phyloP scores from a whole-genome alignment of 2,329 filamentous ascomycete genomes.

The Monilinia polystroma region DNA sequence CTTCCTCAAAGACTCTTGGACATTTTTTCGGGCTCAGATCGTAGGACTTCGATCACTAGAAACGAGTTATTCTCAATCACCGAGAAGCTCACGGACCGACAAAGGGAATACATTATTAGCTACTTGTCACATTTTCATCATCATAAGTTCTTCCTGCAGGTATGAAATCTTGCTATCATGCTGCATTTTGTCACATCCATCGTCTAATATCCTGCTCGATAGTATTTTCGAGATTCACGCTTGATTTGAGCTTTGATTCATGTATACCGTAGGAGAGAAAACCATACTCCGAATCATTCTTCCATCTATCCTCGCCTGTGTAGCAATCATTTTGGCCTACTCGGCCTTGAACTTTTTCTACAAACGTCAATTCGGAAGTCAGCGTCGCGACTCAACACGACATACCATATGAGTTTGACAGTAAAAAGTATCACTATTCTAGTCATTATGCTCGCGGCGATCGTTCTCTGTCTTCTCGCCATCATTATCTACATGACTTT shows the following conservation, averaged over 20 bases:
- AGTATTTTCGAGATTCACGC: conserved; percentile 2
- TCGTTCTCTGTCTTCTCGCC: background rate
- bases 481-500: conserved; percentile 18
- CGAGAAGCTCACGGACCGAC: conserved; percentile 2
- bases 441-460: conserved; percentile 2
- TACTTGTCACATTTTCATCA: conserved; percentile 16
- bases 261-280: conserved; percentile 18
- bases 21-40: conserved; percentile 1
- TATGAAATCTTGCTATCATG: conserved; percentile 5
- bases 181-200: conserved; percentile 1
- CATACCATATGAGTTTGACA: conserved; percentile 17
- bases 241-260: conserved; percentile 5
- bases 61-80: background rate
- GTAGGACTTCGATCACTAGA: conserved; percentile 7
- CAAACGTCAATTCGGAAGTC: conserved; percentile 22
- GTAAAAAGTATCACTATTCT: conserved; percentile 11
- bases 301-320: conserved; percentile 20
- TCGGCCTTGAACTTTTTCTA: conserved; percentile 22
- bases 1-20: conserved; percentile 13
- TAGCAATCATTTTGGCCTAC: conserved; percentile 20
- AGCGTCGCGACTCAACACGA: conserved; percentile 14
- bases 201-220: conserved; percentile 5
- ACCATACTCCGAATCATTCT: conserved; percentile 23
- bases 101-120: background rate
- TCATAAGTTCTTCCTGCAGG: conserved; percentile 16